Base-by-base conservation (phyloP, 345 rosid genomes). In the Eucalyptus grandis region DNA sequence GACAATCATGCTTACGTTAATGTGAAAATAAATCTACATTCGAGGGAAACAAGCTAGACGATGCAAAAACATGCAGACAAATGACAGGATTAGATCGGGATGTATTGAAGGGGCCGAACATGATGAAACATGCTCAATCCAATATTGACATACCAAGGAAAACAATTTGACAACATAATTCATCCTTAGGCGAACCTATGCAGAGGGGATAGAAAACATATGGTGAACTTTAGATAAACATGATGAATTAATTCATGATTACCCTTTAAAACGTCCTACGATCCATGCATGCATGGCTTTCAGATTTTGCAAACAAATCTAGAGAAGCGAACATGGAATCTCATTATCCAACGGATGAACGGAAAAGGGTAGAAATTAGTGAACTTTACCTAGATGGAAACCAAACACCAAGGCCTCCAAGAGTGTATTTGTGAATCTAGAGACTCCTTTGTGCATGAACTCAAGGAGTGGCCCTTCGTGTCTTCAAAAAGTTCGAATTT, bases 71-170 rank as follows among this genome's bases (percentile, higher is more conserved):
- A 26, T 60, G 31, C 0, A 6, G 67, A 60, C 67, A 60, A 60
- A 60, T 0, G 0, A 27, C 8, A 0, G 0, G 8, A 3, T 60
- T 60, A 60, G 15, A 60, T 11, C 4, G 16, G 0, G n/a, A 60
- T 27, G 31, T 27, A 60, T 60, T 0, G 31, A 60, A 60, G 4
- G 4, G n/a, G 31, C 31, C 8, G 8, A 60, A 60, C 31, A 60
- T 60, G 0, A 27, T 60, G 1, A 1, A 60, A 60, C 15, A 1
- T 60, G 67, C 67, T 60, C 1, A 27, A 60, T 60, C 31, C 31
- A 1, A 60, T 60, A 60, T 60, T 60, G 1, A 27, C 31, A 27
- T 1, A 1, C 67, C 67, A 27, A 27, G 31, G 67, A 60, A 0
- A 60, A 27, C 2, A 0, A 60, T 60, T 60, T 0, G 67, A 60